These are phyloP conservation scores for Moesziomyces globuligerus DNA, from an alignment of 1,284 basidiomycete species.

Conservation along the genomic window DNA sequence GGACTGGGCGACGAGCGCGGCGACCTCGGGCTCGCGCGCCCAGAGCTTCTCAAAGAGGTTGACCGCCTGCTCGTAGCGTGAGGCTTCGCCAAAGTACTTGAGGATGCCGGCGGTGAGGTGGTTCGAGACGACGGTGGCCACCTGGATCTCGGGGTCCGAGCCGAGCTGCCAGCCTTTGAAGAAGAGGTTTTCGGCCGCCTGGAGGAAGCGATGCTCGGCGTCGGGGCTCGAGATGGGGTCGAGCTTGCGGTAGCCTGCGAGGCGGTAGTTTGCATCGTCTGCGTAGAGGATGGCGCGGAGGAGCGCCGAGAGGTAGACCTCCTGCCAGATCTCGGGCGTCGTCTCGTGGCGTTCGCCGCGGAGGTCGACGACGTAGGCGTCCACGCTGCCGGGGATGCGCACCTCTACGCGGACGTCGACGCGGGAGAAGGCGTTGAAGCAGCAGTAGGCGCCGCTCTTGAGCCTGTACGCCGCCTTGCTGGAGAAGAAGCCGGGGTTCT, in stretches of 20 bases:
- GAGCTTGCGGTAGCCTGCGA: constrained; percentile 93
- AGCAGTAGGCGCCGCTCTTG: constrained; percentile 92
- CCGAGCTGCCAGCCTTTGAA: constrained; percentile 97
- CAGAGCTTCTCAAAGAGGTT: constrained; percentile 94
- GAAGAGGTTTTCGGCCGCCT: constrained; percentile 90
- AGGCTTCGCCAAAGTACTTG: constrained; percentile 96
- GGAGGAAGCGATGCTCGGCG: constrained; percentile 87
- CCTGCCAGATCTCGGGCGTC: constrained; percentile 92
- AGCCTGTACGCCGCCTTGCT: constrained; percentile 81
- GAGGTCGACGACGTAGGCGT: constrained; percentile 91
- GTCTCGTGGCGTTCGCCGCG: constrained; percentile 93
- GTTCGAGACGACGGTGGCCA: constrained; percentile 96
- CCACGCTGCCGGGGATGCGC: constrained; percentile 96
- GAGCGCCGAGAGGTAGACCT: constrained; percentile 93
- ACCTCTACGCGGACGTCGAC: constrained; percentile 97
- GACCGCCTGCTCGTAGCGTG: constrained; percentile 83
- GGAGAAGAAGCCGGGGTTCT: constrained; percentile 90
- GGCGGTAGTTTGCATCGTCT: constrained; percentile 88
- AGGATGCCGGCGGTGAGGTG: constrained; percentile 93
- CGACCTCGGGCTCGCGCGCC: constrained; percentile 86
- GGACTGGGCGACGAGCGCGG: constrained; percentile 84
- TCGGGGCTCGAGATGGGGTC: constrained; percentile 92
- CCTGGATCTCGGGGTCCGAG: constrained; percentile 97
- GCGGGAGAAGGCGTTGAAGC: constrained; percentile 97
- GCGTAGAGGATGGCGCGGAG: constrained; percentile 92